Evolutionary conservation across 257 asterid genomes (phyloP), one percentile per base, ranked within the genome.

Genomic region (Avicennia marina): DNA sequence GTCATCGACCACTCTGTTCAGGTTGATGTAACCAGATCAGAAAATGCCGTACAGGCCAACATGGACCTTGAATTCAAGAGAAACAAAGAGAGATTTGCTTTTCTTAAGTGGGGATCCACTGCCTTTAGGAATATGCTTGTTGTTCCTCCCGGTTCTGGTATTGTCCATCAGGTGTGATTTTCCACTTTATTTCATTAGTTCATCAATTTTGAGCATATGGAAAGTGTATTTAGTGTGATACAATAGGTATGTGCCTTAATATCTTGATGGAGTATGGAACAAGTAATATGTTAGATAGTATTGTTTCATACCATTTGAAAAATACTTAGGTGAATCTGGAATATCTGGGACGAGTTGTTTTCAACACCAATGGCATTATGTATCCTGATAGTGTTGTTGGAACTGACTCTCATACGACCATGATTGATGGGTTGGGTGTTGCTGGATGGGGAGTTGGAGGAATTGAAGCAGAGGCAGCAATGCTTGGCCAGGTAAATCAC

Each of bases 401-500:
- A 33, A 89, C 97, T 44, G 97, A 89, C 56, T 89, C 97, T 39
- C 97, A 89, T 63, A 89, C 97, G 11, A 86, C 97, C 56, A 89
- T 89, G 97, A 86, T 89, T 66, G 93, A 89, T 68, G 95, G 94
- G 17, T 68, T 89, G 68, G 95, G 97, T 44, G 94, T 86, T 67
- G 95, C 97, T 63, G 97, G 95, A 65, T 89, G 97, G 97, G 97
- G 97, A 49, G 97, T 89, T 46, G 97, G 97, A 64, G 95, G 95
- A 57, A 89, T 89, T 70, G 97, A 89, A 80, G 97, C 97, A 18
- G 97, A 89, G 86, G 95, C 95, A 4, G 64, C 94, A 31, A 86
- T 89, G 95, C 94, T 86, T 54, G 95, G 97, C 33, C 98, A 90
- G 95, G 96, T 87, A 63, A 65, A 3, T 4, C 41, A n/a, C n/a